Evolutionary conservation across 148 eudicot genomes (phyloP).

Genomic region (Rhododendron griersonianum): DNA sequence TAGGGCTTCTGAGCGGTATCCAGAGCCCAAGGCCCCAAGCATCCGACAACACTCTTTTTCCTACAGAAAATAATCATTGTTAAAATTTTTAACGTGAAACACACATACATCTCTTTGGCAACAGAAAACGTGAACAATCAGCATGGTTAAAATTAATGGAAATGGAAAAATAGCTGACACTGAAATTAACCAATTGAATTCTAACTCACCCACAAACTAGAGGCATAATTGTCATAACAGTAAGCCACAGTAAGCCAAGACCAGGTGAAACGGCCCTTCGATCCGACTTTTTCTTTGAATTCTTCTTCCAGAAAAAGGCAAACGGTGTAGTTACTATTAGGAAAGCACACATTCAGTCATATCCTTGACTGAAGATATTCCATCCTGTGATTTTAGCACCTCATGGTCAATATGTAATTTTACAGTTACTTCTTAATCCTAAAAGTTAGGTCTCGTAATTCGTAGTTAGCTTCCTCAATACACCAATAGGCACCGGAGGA

Average conservation of each 20-base stretch:
- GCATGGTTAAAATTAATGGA: not conserved
- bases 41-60: slow-evolving; percentile 89
- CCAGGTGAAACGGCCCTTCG: not conserved
- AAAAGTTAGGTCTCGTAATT: not conserved
- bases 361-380: too few species aligned
- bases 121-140: not conserved
- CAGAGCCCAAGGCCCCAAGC: slow-evolving; percentile 94
- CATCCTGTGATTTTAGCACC: too few species aligned
- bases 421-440: not conserved
- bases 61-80: slow-evolving; percentile 30
- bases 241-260: not conserved
- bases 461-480: not conserved
- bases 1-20: slow-evolving; percentile 98
- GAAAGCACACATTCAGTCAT: too few species aligned
- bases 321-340: not conserved
- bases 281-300: not conserved
- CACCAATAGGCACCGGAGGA: not conserved
- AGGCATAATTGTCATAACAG: not conserved
- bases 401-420: too few species aligned
- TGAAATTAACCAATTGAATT: not conserved
- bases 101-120: not conserved
- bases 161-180: not conserved
- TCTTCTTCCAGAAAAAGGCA: not conserved
- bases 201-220: not conserved
- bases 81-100: not conserved